Evolutionary conservation across 768 basidiomycete species (phyloP), one percentile per base, ranked within the genome.

Genomic region (Hebeloma cylindrosporum): DNA sequence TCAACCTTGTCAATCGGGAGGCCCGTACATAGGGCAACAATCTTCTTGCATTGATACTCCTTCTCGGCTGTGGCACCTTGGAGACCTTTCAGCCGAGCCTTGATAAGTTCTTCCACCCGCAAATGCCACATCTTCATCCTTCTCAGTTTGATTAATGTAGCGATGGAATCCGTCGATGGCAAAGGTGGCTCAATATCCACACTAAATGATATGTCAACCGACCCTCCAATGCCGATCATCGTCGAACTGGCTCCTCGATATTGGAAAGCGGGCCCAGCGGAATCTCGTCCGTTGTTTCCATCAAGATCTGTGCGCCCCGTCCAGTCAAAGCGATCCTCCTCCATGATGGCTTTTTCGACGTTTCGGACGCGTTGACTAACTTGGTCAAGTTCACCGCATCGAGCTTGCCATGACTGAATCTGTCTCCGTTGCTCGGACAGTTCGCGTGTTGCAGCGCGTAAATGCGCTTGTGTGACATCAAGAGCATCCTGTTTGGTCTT

Each of bases 351-450:
- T 30, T 81, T 80, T 59, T 91, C 83, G 21, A 98, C 76, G 63
- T 97, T 96, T 35, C 83, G 79, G 37, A 88, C 77, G 9, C 90
- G 82, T 57, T 93, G 91, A 30, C 75, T 77, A 23, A 88, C 71
- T 53, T 89, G 82, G 52, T 96, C 94, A 8, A 93, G 75, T 62
- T 93, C 88, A 7, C 73, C 77, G 47, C 87, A 84, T 27, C 79
- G 77, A 1, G 66, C 59, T 62, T 93, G 88, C 82, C 88, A 88
- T 4, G 71, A 55, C 52, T 85, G 80, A 27, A 95, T 83, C 55
- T 91, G 86, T 57, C 84, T 85, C 33, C 96, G 85, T 60, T 93
- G 89, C 54, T 93, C 89, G 0, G 93, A 85, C 16, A 99, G 80
- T 54, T 92, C 86, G 42, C 88, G 85, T 2, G 95, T 97, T 1